Evolutionary conservation across 2,329 filamentous ascomycete genomes (phyloP), one percentile per base, ranked within the genome.

Genomic region (Chrysoporthe puriensis): DNA sequence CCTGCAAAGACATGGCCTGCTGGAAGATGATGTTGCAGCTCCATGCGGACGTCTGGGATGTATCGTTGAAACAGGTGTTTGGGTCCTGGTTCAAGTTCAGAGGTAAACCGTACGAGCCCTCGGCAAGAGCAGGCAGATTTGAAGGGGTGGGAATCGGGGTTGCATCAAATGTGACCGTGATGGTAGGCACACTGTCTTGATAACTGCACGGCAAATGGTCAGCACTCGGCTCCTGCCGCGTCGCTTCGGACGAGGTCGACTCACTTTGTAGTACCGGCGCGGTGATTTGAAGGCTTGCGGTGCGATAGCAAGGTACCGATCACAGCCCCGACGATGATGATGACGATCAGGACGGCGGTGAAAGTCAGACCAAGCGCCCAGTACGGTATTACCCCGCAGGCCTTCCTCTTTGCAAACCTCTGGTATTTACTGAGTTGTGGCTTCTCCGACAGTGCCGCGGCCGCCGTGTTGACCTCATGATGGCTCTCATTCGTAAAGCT

Each of bases 301-400:
- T 74, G 78, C 5, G 74, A 74, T 18, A 83, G 71, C 42, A 85
- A 72, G 1, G 80, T 82, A 32, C 84, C 86, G 57, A 88, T 79
- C 13, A 90, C 85, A 26, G 86, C 83, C 34, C 85, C 87, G 70
- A 89, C 79, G 2, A 90, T 79, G 8, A 85, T 76, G 18, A 83
- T 84, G 75, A 89, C 79, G 44, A 90, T 72, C 11, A 88, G 71
- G 26, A 88, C 73, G 2, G 82, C 80, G 2, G 83, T 75, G 0
- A 80, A 73, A 1, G 85, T 75, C 14, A 90, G 74, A 58, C 82
- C 82, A 42, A 90, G 81, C 1, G 85, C 86, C 88, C 88, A 90
- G 67, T 86, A 85, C 0, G 88, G 88, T 26, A 90, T 78, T 26
- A 89, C 80, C 6, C 86, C 86, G 74, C 85, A 88, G 4, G 88